Percentiles rank a stretch among this genome's conserved stretches.
Conservation (phyloP, 768 basidiomycete species). For the Nevesoporus exiguus region DNA sequence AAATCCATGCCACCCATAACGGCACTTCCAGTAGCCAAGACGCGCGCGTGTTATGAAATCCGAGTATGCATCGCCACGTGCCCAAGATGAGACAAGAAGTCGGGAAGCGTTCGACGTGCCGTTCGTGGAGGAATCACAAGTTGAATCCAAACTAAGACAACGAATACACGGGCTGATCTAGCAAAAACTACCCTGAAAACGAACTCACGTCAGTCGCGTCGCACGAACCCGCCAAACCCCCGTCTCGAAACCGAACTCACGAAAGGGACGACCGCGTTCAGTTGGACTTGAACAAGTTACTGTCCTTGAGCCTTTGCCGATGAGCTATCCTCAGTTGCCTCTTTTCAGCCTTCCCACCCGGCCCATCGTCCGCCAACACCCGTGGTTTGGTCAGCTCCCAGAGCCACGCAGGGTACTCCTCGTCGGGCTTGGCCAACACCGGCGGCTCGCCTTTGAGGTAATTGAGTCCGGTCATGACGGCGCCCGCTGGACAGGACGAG, state of each 20-base stretch:
- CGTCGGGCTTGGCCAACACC: conserved; percentile 73
- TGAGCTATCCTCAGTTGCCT: conserved; percentile 57
- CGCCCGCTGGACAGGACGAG: conserved; percentile 71
- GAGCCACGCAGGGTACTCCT: conserved; percentile 85
- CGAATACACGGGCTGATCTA: too few relatives aligned
- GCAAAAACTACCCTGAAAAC: not conserved
- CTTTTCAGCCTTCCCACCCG: conserved; percentile 63
- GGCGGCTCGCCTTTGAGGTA: conserved; percentile 81
- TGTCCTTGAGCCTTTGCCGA: conserved; percentile 69
- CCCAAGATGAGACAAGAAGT: too few relatives aligned
- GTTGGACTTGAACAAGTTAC: conserved; percentile 85
- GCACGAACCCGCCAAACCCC: too few relatives aligned
- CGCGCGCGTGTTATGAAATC: too few relatives aligned
- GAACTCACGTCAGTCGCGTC: not conserved
- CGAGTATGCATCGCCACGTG: too few relatives aligned
- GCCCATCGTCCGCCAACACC: conserved; percentile 64
- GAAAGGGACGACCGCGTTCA: conserved; percentile 25
- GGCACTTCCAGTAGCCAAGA: too few relatives aligned
- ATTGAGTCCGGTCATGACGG: conserved; percentile 73
- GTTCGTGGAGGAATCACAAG: too few relatives aligned
- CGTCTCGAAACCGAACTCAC: not conserved
- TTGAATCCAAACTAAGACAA: too few relatives aligned
- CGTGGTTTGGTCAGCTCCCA: conserved; percentile 72
- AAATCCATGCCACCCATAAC: too few relatives aligned
- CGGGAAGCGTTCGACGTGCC: too few relatives aligned